Base-by-base conservation (phyloP, 768 basidiomycete species). In the Lactifluus pinguis region DNA sequence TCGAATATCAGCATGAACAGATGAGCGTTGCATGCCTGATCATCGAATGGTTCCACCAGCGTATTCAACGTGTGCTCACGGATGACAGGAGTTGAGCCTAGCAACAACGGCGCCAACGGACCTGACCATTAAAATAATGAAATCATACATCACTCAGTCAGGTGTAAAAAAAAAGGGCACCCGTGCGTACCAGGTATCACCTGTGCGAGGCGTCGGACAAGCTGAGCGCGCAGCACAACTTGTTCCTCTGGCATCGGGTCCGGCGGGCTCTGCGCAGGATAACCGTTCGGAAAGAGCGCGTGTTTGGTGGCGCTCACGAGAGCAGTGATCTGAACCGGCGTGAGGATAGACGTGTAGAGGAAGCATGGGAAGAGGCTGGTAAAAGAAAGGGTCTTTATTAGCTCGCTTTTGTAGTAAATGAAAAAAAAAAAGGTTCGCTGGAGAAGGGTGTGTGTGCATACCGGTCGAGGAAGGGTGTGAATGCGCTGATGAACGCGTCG, bases 241-340 rank as follows among this genome's bases (percentile, higher is more conserved):
- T 91, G 87, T 71, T 95, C 92, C 65, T 89, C 89, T 1, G 75
- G 75, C 0, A 86, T 83, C 17, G 94, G 95, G 48, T 91, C 89
- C 1, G 80, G 75, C 1, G 87, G 83, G 0, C 84, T 72, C 0
- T 85, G 83, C 0, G 81, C 89, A 1, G 92, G 93, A 73, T 91
- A 92, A 14, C 95, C 95, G 63, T 85, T 84, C 4, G 95, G 95
- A 69, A 95, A 98, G 30, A 98, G 77, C 8, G 86, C 80, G 9
- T 79, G 79, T 67, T 89, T 91, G 14, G 83, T 73, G 5, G 78
- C 68, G 41, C 82, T 79, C 41, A 84, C 75, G 30, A 80, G 70
- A 36, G 75, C 76, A 19, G 86, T 76, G 29, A 90, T 70, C 53
- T 80, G 79, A 6, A 75, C 62, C 6, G 82, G 75, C 1, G 83